Base-by-base conservation (phyloP, 176 grass and related monocot species). In the Zoysia pacifica region DNA sequence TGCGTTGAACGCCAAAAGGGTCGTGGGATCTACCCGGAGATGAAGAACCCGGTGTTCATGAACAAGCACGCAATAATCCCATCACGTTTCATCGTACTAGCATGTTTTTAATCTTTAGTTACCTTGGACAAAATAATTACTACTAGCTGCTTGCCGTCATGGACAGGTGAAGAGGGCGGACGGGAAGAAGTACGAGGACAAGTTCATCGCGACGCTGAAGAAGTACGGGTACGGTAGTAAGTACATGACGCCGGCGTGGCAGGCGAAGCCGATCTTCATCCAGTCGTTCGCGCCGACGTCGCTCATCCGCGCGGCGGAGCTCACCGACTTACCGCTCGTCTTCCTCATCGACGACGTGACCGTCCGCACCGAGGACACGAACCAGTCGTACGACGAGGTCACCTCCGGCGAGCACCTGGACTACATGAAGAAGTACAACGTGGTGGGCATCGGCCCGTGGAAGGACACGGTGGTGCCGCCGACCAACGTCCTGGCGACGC, bases 401-500 rank as follows among this genome's bases (percentile, higher is more conserved):
- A 87, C 89, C 48, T 90, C 84, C 11, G 89, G 74, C 42, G 80
- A 87, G 69, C 59, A 87, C 80, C 65, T 87, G 8, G 89, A 90
- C 71, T 80, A 87, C 84, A 84, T 87, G 50, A 54, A 7, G 37
- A 67, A 53, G 49, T 76, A 84, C 53, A 55, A 55, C 69, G 80
- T 84, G 14, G 65, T 87, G 8, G 89, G 84, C 10, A 75, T 90
- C 19, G 84, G 81, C 8, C 89, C 84, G 8, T 87, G 80, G 80
- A 90, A 90, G 84, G 84, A 87, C 65, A 90, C 84, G 75, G 62
- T 90, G 70, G 88, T 90, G 84, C 84, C 88, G n/a, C 75, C 84
- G 1, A 80, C 81, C 36, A 67, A 45, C 59, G 87, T 37, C 70
- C 84, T 90, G 12, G 49, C 75, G 2, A 59, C 75, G 69, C 80